These are phyloP conservation scores for Pleurotus djamor DNA, from an alignment of 768 basidiomycete species.

Conservation along the genomic window DNA sequence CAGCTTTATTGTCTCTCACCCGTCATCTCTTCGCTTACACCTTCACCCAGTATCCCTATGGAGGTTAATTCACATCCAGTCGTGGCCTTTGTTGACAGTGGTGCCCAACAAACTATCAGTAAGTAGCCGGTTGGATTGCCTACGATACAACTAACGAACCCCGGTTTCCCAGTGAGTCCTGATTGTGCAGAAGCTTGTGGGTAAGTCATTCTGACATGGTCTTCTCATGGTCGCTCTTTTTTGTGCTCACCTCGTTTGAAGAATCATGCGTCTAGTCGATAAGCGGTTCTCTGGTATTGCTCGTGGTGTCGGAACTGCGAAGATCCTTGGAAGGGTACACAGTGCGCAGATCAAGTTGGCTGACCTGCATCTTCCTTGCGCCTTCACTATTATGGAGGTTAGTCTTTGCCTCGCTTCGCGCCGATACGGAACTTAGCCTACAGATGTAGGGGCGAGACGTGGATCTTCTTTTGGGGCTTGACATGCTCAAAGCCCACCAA, in stretches of 20 bases:
- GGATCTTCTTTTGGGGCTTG: constrained; percentile 96
- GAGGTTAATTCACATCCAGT: constrained; percentile 91
- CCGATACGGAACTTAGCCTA: neutral
- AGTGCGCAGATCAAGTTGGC: constrained; percentile 88
- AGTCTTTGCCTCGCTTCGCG: constrained; percentile 9
- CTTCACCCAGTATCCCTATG: constrained; percentile 66
- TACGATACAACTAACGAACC: neutral
- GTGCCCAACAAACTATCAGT: constrained; percentile 98
- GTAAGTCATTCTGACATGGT: constrained; percentile 35
- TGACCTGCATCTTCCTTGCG: constrained; percentile 82
- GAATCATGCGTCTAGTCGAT: constrained; percentile 93
- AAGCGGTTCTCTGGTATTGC: constrained; percentile 87
- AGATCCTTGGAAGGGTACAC: constrained; percentile 93
- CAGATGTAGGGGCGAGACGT: constrained; percentile 77
- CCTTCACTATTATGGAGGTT: constrained; percentile 95
- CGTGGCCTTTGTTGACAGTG: constrained; percentile 98
- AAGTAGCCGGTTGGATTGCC: constrained; percentile 22
- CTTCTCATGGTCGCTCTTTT: neutral
- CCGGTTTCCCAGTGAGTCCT: constrained; percentile 67
- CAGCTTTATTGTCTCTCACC: constrained; percentile 26
- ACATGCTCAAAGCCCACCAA: constrained; percentile 98
- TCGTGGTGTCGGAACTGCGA: constrained; percentile 90
- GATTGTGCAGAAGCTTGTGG: constrained; percentile 91
- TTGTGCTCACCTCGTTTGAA: constrained; percentile 21
- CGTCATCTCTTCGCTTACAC: neutral